Conservation (phyloP, 2,329 filamentous ascomycete species). For the Paecilomyces sp. region DNA sequence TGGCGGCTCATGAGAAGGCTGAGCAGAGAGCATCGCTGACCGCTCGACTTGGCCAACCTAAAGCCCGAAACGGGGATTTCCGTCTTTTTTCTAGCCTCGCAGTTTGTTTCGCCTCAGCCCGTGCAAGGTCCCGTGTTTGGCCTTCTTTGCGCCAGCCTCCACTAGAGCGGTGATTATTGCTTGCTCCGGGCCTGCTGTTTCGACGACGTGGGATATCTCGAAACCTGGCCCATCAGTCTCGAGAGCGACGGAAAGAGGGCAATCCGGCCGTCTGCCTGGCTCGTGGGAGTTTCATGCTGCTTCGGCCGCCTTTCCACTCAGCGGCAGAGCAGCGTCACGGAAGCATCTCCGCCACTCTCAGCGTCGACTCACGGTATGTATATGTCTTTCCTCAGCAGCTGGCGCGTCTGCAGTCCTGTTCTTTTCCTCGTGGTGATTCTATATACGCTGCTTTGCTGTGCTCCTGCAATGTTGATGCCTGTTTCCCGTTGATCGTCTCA, state of each 20-base stretch:
- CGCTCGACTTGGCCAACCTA: background rate
- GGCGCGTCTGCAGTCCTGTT: background rate
- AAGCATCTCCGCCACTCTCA: background rate
- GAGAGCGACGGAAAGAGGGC: background rate
- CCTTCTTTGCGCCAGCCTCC: background rate
- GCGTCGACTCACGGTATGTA: background rate
- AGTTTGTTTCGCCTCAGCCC: background rate
- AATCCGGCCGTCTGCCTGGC: background rate
- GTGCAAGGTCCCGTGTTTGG: background rate
- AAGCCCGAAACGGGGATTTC: background rate
- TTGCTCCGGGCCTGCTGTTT: background rate
- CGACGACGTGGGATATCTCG: background rate
- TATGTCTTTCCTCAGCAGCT: background rate
- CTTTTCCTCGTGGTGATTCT: background rate
- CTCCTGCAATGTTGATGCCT: background rate
- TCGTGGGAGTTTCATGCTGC: background rate
- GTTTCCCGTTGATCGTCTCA: background rate
- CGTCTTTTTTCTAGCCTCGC: background rate
- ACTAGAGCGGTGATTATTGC: background rate
- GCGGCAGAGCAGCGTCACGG: background rate
- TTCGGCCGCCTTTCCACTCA: background rate
- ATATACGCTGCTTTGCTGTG: background rate
- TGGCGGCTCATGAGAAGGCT: background rate
- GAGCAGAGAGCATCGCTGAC: background rate
- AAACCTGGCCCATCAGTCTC: background rate